A percentile compares a stretch with the other conserved stretches of the same genome.
Conservation (phyloP, 176 grass and related monocot species). For the Typha latifolia region DNA sequence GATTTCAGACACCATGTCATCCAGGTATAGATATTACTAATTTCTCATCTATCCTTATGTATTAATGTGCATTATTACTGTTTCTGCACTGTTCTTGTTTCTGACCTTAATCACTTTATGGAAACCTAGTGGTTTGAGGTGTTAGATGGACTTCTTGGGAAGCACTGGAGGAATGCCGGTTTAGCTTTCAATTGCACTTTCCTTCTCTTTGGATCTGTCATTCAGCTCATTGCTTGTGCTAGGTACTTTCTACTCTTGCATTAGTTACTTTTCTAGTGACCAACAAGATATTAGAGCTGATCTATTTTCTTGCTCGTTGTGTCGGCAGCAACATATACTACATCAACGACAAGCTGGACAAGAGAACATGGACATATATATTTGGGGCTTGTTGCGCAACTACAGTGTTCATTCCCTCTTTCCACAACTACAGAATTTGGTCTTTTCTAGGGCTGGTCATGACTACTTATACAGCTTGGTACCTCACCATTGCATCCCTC, state of each 20-base stretch:
- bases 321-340: conserved; percentile 96
- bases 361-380: conserved; percentile 98
- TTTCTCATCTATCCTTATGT: background rate
- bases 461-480: conserved; percentile 99
- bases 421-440: conserved; percentile 99
- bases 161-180: conserved; percentile 95
- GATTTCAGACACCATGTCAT: conserved; percentile 99
- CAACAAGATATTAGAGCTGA: background rate
- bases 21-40: conserved; percentile 41
- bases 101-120: background rate
- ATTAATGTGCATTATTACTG: background rate
- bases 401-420: no score
- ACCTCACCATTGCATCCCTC: conserved; percentile 85
- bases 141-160: conserved; percentile 82
- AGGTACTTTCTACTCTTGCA: conserved; percentile 32
- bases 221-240: conserved; percentile 97
- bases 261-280: background rate
- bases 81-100: background rate
- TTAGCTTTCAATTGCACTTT: conserved; percentile 98
- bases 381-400: conserved; percentile 98
- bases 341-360: conserved; percentile 98
- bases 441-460: conserved; percentile 93
- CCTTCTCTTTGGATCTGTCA: conserved; percentile 97
- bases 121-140: conserved; percentile 92
- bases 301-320: background rate